A percentile compares a stretch with the other conserved stretches of the same genome.
Evolutionary conservation across 257 asterid species (phyloP).

Genomic region (Solanum paucissectum): DNA sequence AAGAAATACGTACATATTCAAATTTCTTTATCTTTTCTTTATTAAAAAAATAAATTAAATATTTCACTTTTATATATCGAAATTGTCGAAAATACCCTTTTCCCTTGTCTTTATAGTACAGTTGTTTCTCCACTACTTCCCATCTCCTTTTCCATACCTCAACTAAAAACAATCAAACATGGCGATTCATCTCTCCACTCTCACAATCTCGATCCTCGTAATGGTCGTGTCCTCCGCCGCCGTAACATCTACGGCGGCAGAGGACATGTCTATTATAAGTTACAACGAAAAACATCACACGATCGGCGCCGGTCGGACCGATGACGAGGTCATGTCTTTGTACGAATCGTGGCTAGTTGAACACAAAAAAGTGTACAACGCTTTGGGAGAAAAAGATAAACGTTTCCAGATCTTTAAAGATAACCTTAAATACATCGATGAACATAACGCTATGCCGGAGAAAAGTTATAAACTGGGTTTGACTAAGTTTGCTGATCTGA

Average conservation of each 20-base stretch:
- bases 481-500: constrained; percentile 69
- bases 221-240: neutral
- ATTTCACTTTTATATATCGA: neutral
- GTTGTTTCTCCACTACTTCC: neutral
- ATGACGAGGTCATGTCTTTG: constrained; percentile 37
- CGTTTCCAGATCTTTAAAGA: constrained; percentile 66
- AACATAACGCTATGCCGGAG: constrained; percentile 36
- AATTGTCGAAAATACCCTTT: neutral
- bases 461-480: constrained; percentile 51
- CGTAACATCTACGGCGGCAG: constrained; percentile 13
- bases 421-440: constrained; percentile 55
- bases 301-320: constrained; percentile 15
- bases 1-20: neutral
- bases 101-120: neutral
- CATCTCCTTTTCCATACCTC: neutral
- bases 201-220: neutral
- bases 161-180: neutral
- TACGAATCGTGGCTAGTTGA: constrained; percentile 64
- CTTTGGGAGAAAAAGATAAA: constrained; percentile 53
- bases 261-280: constrained; percentile 56
- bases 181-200: neutral
- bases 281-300: constrained; percentile 23
- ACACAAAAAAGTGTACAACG: constrained; percentile 56
- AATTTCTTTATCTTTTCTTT: neutral
- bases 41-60: neutral